phyloP scores from a whole-genome alignment of 2,329 filamentous ascomycete genomes.

The Colletotrichum lentis region DNA sequence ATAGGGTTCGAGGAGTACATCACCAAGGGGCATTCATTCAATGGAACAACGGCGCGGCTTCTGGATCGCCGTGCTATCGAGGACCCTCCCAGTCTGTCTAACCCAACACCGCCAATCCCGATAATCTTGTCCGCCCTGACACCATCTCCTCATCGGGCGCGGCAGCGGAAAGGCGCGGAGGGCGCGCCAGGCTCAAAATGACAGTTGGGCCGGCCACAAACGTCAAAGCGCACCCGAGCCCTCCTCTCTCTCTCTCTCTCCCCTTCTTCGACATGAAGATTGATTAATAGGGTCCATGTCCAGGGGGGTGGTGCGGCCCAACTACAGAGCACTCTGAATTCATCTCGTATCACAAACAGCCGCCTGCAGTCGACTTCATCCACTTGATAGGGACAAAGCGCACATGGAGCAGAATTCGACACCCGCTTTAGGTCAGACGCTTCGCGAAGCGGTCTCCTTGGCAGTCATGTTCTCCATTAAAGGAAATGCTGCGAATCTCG shows the following conservation, averaged over 20 bases:
- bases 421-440: not conserved
- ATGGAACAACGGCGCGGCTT: slow-evolving; percentile 24
- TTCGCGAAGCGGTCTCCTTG: not conserved
- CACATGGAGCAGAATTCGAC: not conserved
- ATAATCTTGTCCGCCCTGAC: not conserved
- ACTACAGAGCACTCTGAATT: not conserved
- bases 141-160: not conserved
- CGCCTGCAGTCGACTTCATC: not conserved
- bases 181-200: slow-evolving; percentile 6
- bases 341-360: not conserved
- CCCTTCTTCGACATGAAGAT: not conserved
- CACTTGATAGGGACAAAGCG: slow-evolving; percentile 19
- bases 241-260: not conserved
- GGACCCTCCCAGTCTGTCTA: slow-evolving; percentile 17
- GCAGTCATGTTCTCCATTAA: slow-evolving; percentile 16
- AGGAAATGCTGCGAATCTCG: slow-evolving; percentile 29
- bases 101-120: not conserved
- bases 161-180: not conserved
- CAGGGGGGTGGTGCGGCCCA: not conserved
- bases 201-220: not conserved
- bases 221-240: slow-evolving; percentile 19
- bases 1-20: too few relatives aligned
- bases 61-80: not conserved
- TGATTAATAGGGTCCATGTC: not conserved
- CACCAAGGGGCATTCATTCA: slow-evolving; percentile 13